Percentiles rank a stretch among this genome's conserved stretches.
Evolutionary conservation across 257 asterid genomes (phyloP).

Genomic region (Fraxinus americana): DNA sequence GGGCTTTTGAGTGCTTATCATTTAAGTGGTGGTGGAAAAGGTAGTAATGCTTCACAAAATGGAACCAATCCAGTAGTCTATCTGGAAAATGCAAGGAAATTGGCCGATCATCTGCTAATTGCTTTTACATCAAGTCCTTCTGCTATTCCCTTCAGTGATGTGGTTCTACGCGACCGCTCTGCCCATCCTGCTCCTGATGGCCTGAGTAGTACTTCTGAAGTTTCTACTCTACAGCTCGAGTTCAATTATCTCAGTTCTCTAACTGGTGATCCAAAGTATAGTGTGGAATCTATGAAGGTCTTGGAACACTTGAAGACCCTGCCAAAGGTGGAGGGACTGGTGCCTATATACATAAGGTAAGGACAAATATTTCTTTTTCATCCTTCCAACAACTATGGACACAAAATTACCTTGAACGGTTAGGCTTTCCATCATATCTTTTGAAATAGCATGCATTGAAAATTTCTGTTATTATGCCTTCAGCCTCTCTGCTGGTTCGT

Average conservation of each 20-base stretch:
- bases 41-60: constrained; percentile 43
- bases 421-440: constrained; percentile 6
- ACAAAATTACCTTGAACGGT: neutral
- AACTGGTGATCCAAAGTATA: constrained; percentile 80
- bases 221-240: constrained; percentile 86
- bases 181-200: constrained; percentile 97
- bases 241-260: constrained; percentile 86
- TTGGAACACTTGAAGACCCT: constrained; percentile 74
- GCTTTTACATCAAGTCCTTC: constrained; percentile 89
- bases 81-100: constrained; percentile 81
- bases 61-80: constrained; percentile 79
- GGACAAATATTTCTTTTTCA: constrained; percentile 8
- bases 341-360: constrained; percentile 91
- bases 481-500: neutral
- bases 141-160: constrained; percentile 85
- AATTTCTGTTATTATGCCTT: constrained; percentile 4
- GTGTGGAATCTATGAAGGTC: constrained; percentile 89
- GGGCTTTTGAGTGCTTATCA: constrained; percentile 98
- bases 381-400: constrained; percentile 4
- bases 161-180: constrained; percentile 65
- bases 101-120: constrained; percentile 81
- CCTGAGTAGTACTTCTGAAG: constrained; percentile 95
- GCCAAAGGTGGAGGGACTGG: constrained; percentile 89
- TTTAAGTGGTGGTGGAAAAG: constrained; percentile 69
- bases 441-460: constrained; percentile 11